Conservation (phyloP, 2,329 filamentous ascomycete species). For the Nemania abortiva region DNA sequence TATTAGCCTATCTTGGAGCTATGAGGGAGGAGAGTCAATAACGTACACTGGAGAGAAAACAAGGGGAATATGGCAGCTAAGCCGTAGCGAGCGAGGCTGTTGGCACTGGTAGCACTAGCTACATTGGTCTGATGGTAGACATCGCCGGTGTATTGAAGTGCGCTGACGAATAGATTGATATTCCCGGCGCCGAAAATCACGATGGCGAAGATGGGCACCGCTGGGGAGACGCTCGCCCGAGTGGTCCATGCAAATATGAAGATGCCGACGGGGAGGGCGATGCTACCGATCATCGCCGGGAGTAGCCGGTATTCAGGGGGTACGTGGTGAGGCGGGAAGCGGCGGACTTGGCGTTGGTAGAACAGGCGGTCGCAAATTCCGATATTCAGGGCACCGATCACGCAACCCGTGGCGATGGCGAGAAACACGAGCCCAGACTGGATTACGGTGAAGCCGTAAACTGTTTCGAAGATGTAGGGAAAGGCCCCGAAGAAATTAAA, state of each 20-base stretch:
- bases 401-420: constrained; percentile 59
- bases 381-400: constrained; percentile 58
- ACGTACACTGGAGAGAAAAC: constrained; percentile 69
- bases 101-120: constrained; percentile 70
- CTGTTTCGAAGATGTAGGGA: constrained; percentile 60
- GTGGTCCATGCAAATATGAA: constrained; percentile 74
- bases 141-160: constrained; percentile 58
- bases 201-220: constrained; percentile 63
- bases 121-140: constrained; percentile 67
- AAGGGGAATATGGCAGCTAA: constrained; percentile 70
- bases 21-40: background rate
- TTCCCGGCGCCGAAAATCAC: constrained; percentile 71
- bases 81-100: constrained; percentile 67
- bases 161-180: constrained; percentile 67
- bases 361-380: constrained; percentile 57
- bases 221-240: constrained; percentile 60
- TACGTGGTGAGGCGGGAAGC: constrained; percentile 50
- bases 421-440: constrained; percentile 60
- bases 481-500: constrained; percentile 66
- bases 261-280: constrained; percentile 64
- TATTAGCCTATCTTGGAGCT: background rate
- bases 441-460: constrained; percentile 60
- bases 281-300: constrained; percentile 68
- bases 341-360: constrained; percentile 55
- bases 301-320: constrained; percentile 69